Conservation (phyloP, 2,329 filamentous ascomycete genomes). For the Periconia sp. region DNA sequence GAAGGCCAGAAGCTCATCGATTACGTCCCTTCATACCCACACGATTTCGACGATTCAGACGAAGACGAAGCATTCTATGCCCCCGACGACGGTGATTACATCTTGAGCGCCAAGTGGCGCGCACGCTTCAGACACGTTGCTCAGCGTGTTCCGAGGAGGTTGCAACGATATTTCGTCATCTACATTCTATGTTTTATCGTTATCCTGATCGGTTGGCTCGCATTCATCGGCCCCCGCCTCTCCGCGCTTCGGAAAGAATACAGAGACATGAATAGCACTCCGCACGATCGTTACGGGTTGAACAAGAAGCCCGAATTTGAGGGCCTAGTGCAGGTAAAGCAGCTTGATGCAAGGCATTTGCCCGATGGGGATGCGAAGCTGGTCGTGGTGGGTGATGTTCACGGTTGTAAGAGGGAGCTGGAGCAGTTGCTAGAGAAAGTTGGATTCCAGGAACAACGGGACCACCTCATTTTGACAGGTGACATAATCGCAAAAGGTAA, state of each 20-base stretch:
- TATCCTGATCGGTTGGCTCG: slow-evolving; percentile 39
- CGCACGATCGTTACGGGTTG: slow-evolving; percentile 44
- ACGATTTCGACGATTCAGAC: slow-evolving; percentile 39
- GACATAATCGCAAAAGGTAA: slow-evolving; percentile 67
- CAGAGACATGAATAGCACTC: slow-evolving; percentile 34
- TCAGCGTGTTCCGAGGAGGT: slow-evolving; percentile 35
- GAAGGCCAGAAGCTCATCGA: slow-evolving; percentile 32
- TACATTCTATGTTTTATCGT: slow-evolving; percentile 31
- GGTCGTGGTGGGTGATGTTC: slow-evolving; percentile 86
- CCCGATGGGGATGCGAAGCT: slow-evolving; percentile 60
- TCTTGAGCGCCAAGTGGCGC: slow-evolving; percentile 36
- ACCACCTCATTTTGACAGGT: slow-evolving; percentile 43
- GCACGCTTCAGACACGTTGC: slow-evolving; percentile 24
- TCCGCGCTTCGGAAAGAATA: slow-evolving; percentile 37
- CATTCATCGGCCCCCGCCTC: slow-evolving; percentile 40
- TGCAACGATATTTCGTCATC: slow-evolving; percentile 40
- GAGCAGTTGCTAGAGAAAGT: slow-evolving; percentile 65
- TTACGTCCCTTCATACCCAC: slow-evolving; percentile 23
- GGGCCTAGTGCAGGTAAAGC: slow-evolving; percentile 53
- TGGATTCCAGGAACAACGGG: slow-evolving; percentile 61
- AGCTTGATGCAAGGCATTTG: slow-evolving; percentile 51
- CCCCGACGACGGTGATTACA: slow-evolving; percentile 35
- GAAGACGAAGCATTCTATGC: slow-evolving; percentile 42
- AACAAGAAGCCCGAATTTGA: slow-evolving; percentile 53
- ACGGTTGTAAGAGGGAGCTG: slow-evolving; percentile 74